Conservation (phyloP, 345 rosid species). For the Eucalyptus virginea region DNA sequence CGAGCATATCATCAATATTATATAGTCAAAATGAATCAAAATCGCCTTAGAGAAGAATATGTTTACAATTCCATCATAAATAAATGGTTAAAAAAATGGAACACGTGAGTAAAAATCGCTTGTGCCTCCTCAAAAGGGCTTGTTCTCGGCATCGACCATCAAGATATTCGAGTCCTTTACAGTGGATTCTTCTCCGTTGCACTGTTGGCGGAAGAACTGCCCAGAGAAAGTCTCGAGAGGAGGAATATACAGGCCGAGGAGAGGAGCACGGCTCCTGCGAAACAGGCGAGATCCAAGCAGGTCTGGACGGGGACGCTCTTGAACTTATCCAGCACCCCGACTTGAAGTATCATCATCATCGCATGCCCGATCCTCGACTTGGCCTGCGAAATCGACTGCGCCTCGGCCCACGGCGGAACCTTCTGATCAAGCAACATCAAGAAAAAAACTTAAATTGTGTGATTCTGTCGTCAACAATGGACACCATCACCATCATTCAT, state of each 20-base stretch:
- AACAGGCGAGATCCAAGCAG: slow-evolving; percentile 55
- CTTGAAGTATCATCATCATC: slow-evolving; percentile 61
- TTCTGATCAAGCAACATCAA: slow-evolving; percentile 9
- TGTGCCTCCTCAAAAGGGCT: background rate
- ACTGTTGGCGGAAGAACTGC: background rate
- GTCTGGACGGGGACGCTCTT: slow-evolving; percentile 28
- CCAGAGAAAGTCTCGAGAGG: slow-evolving; percentile 37
- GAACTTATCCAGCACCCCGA: slow-evolving; percentile 62
- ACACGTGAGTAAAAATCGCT: background rate
- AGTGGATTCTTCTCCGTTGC: background rate
- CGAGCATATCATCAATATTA: background rate
- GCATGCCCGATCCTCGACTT: slow-evolving; percentile 66
- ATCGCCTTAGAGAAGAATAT: background rate
- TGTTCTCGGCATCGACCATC: background rate
- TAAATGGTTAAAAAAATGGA: background rate
- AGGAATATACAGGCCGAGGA: slow-evolving; percentile 50
- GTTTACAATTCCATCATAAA: background rate
- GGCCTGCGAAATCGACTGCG: slow-evolving; percentile 44
- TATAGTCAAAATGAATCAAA: background rate
- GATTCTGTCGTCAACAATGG: background rate
- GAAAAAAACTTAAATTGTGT: background rate
- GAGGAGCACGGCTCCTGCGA: slow-evolving; percentile 45
- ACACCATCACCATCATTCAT: background rate
- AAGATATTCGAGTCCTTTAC: background rate
- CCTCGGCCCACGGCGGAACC: slow-evolving; percentile 37